Evolutionary conservation across 805 yeast species (phyloP).

Genomic region (Huiozyma sinensis): DNA sequence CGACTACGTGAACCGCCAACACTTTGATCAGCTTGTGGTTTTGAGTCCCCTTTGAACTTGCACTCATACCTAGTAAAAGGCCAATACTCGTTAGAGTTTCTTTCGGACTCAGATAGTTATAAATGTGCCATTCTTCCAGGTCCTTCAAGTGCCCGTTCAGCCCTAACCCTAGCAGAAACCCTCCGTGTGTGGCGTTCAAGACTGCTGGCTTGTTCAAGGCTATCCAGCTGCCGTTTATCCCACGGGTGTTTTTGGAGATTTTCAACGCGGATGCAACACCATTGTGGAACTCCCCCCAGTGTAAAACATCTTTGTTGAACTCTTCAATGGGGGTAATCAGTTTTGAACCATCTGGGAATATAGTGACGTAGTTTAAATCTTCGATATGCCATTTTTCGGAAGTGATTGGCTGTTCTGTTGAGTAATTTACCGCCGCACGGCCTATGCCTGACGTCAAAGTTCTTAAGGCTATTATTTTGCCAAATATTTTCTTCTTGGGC

Average conservation of each 20-base stretch:
- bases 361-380: slow-evolving; percentile 54
- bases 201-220: slow-evolving; percentile 69
- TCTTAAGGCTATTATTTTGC: slow-evolving; percentile 52
- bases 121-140: slow-evolving; percentile 93
- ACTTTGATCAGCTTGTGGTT: slow-evolving; percentile 83
- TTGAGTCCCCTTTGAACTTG: slow-evolving; percentile 73
- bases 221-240: slow-evolving; percentile 75
- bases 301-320: slow-evolving; percentile 38
- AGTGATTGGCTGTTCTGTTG: slow-evolving; percentile 53
- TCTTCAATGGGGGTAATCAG: slow-evolving; percentile 45
- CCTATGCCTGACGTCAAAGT: slow-evolving; percentile 45
- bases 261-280: slow-evolving; percentile 84
- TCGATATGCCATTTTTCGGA: slow-evolving; percentile 82
- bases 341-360: slow-evolving; percentile 59
- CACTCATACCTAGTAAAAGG: slow-evolving; percentile 81
- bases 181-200: slow-evolving; percentile 80
- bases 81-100: slow-evolving; percentile 80
- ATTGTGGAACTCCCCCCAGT: slow-evolving; percentile 87
- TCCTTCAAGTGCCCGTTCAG: slow-evolving; percentile 75
- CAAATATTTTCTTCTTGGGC: slow-evolving; percentile 44
- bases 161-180: slow-evolving; percentile 87
- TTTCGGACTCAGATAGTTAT: slow-evolving; percentile 85
- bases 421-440: slow-evolving; percentile 21
- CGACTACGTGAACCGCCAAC: slow-evolving; percentile 84
- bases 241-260: slow-evolving; percentile 55